Evolutionary conservation across 768 basidiomycete genomes (phyloP).

Genomic region (Russula abietina): DNA sequence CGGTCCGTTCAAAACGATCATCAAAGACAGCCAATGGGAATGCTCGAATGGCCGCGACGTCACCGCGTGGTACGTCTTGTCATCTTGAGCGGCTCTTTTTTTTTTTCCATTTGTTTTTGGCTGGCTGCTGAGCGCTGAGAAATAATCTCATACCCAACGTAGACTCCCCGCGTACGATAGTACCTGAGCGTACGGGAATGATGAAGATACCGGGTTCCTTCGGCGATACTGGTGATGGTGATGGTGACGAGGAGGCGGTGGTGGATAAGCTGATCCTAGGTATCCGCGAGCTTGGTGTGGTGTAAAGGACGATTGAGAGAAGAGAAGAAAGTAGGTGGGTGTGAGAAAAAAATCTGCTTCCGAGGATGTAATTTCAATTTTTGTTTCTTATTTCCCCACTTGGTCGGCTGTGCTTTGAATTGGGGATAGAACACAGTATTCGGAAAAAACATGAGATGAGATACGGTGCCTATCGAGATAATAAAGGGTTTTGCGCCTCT

Average conservation of each 20-base stretch:
- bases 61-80: constrained; percentile 19
- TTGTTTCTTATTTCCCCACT: neutral
- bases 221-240: neutral
- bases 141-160: neutral
- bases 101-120: neutral
- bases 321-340: too few relatives aligned
- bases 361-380: neutral
- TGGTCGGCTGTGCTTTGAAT: neutral
- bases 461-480: neutral
- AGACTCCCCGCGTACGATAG: constrained; percentile 5
- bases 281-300: constrained; percentile 6
- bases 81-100: neutral
- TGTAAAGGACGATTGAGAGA: neutral
- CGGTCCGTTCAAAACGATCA: constrained; percentile 18
- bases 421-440: neutral
- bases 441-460: too few relatives aligned
- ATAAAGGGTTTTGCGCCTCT: neutral
- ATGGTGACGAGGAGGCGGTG: neutral
- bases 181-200: neutral
- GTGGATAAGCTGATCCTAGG: constrained; percentile 6
- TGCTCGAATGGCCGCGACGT: constrained; percentile 18
- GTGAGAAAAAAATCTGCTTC: neutral
- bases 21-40: constrained; percentile 14
- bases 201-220: constrained; percentile 16
- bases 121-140: neutral